Conservation (phyloP, 2,329 filamentous ascomycete species). For the Sclerotinia borealis region DNA sequence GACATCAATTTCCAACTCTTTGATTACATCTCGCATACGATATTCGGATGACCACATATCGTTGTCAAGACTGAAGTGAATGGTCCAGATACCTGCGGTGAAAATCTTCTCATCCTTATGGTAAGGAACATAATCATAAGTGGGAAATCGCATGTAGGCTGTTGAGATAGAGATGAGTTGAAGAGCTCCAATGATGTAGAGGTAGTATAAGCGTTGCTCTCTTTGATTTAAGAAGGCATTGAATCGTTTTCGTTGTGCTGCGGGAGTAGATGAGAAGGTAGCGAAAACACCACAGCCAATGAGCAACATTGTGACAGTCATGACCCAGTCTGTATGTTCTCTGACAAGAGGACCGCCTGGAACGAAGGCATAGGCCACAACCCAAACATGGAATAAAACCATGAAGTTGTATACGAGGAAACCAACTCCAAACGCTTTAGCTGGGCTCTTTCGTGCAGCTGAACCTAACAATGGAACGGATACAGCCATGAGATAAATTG, state of each 20-base stretch:
- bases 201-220: constrained; percentile 55
- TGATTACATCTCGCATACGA: constrained; percentile 84
- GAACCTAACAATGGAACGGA: constrained; percentile 69
- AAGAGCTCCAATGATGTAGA: constrained; percentile 66
- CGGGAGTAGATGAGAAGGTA: constrained; percentile 41
- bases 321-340: constrained; percentile 94
- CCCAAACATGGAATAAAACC: constrained; percentile 97
- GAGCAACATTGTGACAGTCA: constrained; percentile 76
- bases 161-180: constrained; percentile 75
- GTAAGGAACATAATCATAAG: constrained; percentile 85
- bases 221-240: constrained; percentile 39
- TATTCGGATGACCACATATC: constrained; percentile 98
- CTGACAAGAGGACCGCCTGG: constrained; percentile 88
- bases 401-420: constrained; percentile 91
- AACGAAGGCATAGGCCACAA: constrained; percentile 96
- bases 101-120: constrained; percentile 81
- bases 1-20: constrained; percentile 94
- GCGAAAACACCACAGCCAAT: constrained; percentile 83
- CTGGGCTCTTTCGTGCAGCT: constrained; percentile 71
- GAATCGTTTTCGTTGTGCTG: constrained; percentile 31
- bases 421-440: constrained; percentile 75
- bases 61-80: constrained; percentile 96
- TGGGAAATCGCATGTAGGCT: constrained; percentile 86
- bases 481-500: constrained; percentile 76
- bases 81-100: constrained; percentile 96